Conservation (phyloP, 73 alveolate genomes). For the Tetrahymena thermophila region DNA sequence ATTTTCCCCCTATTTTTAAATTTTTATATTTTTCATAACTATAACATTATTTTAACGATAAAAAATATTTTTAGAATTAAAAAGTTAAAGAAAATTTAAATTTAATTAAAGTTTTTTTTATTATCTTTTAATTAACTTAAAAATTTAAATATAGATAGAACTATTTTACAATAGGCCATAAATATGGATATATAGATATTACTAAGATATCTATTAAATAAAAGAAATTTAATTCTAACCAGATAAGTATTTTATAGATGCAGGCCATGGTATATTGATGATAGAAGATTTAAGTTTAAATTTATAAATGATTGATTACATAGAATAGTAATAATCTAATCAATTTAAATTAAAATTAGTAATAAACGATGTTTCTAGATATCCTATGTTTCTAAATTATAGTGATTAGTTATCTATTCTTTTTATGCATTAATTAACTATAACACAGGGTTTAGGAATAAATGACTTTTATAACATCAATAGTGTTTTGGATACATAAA, state of each 20-base stretch:
- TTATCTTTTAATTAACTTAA: too few relatives aligned
- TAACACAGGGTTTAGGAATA: neutral
- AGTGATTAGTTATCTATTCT: neutral
- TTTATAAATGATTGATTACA: neutral
- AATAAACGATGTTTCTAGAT: neutral
- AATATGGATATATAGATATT: neutral
- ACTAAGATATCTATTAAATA: neutral
- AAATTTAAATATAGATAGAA: too few relatives aligned
- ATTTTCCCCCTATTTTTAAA: too few relatives aligned
- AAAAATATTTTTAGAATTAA: too few relatives aligned
- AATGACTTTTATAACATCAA: neutral
- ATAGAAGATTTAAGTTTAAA: too few relatives aligned
- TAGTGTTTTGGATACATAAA: neutral
- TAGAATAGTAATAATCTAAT: neutral
- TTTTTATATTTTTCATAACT: too few relatives aligned
- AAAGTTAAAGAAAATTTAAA: too few relatives aligned
- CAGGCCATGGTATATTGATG: neutral
- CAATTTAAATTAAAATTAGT: too few relatives aligned
- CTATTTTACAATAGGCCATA: neutral
- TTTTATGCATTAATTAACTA: neutral
- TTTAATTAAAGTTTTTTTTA: too few relatives aligned
- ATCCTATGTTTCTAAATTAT: neutral
- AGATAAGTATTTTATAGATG: neutral
- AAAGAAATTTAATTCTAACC: neutral
- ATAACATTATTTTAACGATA: too few relatives aligned